Conservation (phyloP, 768 basidiomycete species). For the Phlebiopsis flavidoalba region DNA sequence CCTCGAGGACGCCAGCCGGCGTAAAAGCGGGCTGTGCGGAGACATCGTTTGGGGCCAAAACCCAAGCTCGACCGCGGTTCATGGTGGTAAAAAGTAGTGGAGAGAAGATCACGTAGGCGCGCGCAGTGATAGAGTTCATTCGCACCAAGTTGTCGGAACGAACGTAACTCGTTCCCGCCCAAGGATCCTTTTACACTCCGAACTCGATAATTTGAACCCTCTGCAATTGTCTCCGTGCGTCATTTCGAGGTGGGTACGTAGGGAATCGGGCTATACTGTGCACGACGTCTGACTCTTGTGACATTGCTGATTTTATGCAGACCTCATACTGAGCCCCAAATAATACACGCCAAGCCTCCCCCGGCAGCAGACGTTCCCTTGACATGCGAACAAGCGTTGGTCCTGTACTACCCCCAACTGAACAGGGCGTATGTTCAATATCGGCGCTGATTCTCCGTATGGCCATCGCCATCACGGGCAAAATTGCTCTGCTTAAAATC, state of each 20-base stretch:
- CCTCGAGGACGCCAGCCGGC: neutral
- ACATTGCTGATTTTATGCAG: too few species aligned
- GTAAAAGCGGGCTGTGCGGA: neutral
- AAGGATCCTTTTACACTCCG: neutral
- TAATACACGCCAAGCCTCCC: too few species aligned
- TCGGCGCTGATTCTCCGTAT: too few species aligned
- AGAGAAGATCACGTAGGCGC: neutral
- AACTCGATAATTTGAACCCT: neutral
- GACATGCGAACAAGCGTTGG: too few species aligned
- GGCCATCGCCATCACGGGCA: too few species aligned
- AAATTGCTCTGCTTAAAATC: neutral
- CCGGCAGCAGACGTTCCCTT: too few species aligned
- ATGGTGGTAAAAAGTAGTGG: neutral
- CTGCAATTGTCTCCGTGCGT: neutral
- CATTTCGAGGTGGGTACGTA: too few species aligned
- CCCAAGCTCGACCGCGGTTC: neutral
- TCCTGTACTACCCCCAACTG: too few species aligned
- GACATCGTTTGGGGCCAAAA: neutral
- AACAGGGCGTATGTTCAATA: too few species aligned
- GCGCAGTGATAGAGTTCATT: neutral
- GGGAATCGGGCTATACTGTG: too few species aligned
- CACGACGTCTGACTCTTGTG: too few species aligned
- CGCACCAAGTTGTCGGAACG: neutral
- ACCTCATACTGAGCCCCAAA: too few species aligned
- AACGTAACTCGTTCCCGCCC: neutral